Percentiles rank a stretch among this genome's conserved stretches.
Conservation (phyloP, 1,284 basidiomycete species). For the Anthracocystis panici-leucophaei region DNA sequence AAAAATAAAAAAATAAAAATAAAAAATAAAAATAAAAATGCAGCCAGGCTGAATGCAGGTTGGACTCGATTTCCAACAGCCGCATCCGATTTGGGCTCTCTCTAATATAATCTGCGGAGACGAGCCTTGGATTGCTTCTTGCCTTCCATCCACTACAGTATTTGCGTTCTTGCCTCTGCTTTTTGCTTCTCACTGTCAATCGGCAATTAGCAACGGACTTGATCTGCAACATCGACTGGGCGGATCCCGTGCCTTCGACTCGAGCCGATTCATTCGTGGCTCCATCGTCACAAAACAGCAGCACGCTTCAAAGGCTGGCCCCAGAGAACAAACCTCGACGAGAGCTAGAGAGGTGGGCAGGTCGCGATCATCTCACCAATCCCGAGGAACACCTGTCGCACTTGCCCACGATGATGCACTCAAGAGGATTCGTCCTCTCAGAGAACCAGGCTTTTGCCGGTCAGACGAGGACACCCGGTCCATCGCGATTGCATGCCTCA, state of each 20-base stretch:
- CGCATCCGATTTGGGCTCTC: too few relatives aligned
- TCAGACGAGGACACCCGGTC: slow-evolving; percentile 44
- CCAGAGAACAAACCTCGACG: not conserved
- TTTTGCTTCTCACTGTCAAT: not conserved
- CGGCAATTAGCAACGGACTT: not conserved
- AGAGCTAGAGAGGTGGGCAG: not conserved
- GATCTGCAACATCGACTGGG: too few relatives aligned
- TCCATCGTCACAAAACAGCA: too few relatives aligned
- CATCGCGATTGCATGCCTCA: slow-evolving; percentile 36
- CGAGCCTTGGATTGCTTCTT: not conserved
- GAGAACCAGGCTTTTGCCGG: slow-evolving; percentile 51
- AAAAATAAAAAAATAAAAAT: too few relatives aligned
- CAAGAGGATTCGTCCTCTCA: slow-evolving; percentile 44
- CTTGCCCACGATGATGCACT: slow-evolving; percentile 38
- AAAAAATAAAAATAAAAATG: not conserved
- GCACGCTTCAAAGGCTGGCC: too few relatives aligned
- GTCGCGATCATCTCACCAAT: not conserved
- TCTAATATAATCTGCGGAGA: not conserved
- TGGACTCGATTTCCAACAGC: slow-evolving; percentile 20
- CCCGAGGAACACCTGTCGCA: not conserved
- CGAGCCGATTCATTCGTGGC: too few relatives aligned
- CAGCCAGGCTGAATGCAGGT: slow-evolving; percentile 10
- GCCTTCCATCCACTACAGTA: not conserved
- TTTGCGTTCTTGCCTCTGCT: not conserved
- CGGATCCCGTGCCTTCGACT: too few relatives aligned